Evolutionary conservation across 306 rosid species (phyloP).

Genomic region (Gillenia trifoliata): DNA sequence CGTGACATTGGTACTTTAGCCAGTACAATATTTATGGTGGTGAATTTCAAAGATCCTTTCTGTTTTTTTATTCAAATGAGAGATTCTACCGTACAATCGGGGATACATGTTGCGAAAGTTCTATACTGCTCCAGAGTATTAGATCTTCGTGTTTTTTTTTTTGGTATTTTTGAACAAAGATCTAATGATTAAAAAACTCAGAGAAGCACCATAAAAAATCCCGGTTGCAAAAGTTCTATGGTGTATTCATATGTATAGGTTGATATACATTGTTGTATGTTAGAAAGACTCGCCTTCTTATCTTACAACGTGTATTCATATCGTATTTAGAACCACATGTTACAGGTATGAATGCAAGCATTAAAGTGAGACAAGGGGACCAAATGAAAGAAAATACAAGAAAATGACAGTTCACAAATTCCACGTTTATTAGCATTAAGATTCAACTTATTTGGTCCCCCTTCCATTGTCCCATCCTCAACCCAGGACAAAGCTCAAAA

Average conservation of each 20-base stretch:
- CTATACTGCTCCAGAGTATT: too few species aligned
- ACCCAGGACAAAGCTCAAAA: background rate
- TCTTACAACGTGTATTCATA: background rate
- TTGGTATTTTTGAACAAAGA: too few species aligned
- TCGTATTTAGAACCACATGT: background rate
- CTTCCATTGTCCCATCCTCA: background rate
- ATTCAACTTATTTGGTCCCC: slow-evolving; percentile 4
- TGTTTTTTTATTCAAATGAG: background rate
- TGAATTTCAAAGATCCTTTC: background rate
- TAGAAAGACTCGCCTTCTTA: background rate
- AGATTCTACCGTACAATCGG: too few species aligned
- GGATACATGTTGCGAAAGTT: background rate
- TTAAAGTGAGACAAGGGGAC: background rate
- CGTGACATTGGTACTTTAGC: background rate
- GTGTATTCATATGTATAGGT: too few species aligned
- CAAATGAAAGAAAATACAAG: background rate
- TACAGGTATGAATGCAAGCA: background rate
- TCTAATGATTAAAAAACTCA: too few species aligned
- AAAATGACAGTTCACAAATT: slow-evolving; percentile 1
- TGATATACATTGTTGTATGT: background rate
- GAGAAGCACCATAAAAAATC: too few species aligned
- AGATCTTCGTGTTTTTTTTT: too few species aligned
- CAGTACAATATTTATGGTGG: background rate
- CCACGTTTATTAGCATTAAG: background rate
- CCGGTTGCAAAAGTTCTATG: too few species aligned